Percentiles rank a stretch among this genome's conserved stretches.
Evolutionary conservation across 2,329 filamentous ascomycete species (phyloP).

Genomic region (Stachybotrys echinatus): DNA sequence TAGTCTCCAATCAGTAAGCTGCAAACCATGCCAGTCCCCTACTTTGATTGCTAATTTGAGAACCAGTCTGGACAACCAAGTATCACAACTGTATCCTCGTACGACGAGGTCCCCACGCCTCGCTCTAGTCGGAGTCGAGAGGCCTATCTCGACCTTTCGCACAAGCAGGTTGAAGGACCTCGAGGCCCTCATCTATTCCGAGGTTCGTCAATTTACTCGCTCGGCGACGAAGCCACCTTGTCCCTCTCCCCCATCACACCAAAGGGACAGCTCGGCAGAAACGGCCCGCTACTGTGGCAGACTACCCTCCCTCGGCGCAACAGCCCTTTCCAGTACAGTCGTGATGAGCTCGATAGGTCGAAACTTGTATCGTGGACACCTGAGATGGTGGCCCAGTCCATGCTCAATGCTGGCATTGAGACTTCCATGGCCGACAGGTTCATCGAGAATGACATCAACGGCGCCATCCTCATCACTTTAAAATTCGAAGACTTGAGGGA

Average conservation of each 20-base stretch:
- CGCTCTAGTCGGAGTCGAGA: slow-evolving; percentile 57
- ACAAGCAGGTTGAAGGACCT: slow-evolving; percentile 70
- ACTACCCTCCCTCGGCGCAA: slow-evolving; percentile 25
- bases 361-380: slow-evolving; percentile 65
- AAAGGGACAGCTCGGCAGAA: slow-evolving; percentile 41
- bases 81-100: slow-evolving; percentile 81
- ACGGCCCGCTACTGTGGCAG: slow-evolving; percentile 18
- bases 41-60: slow-evolving; percentile 10
- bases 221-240: slow-evolving; percentile 48
- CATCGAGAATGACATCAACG: slow-evolving; percentile 86
- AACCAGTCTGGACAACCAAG: slow-evolving; percentile 64
- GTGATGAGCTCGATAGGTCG: slow-evolving; percentile 51
- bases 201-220: slow-evolving; percentile 49
- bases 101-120: slow-evolving; percentile 78
- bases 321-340: slow-evolving; percentile 52
- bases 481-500: slow-evolving; percentile 86
- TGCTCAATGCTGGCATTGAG: slow-evolving; percentile 80
- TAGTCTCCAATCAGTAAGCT: slow-evolving; percentile 67
- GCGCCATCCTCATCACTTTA: slow-evolving; percentile 79
- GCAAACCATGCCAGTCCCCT: neutral
- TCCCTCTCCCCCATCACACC: slow-evolving; percentile 72
- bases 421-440: slow-evolving; percentile 75
- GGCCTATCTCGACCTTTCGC: slow-evolving; percentile 54
- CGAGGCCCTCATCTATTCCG: slow-evolving; percentile 84
- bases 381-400: slow-evolving; percentile 76